Percentiles rank a stretch among this genome's conserved stretches.
Evolutionary conservation across 768 basidiomycete species (phyloP).

Genomic region (Lentinus tigrinus): DNA sequence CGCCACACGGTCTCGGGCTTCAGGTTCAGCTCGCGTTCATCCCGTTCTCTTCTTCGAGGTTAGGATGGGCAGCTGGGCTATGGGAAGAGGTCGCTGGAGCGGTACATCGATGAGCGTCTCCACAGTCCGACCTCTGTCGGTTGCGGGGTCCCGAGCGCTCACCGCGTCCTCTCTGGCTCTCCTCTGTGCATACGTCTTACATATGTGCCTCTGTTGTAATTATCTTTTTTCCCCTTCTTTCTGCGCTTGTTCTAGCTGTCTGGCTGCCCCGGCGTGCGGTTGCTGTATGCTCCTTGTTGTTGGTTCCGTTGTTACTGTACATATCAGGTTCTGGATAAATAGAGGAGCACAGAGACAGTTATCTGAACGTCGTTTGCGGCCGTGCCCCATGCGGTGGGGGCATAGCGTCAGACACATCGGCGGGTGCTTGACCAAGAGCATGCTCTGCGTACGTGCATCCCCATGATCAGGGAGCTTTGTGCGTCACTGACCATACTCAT

Average conservation of each 20-base stretch:
- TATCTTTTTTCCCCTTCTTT: background rate
- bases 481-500: too few species aligned
- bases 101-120: background rate
- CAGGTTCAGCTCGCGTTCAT: too few species aligned
- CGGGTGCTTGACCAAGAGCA: too few species aligned
- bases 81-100: background rate
- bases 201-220: constrained; percentile 23
- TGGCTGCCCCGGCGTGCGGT: background rate
- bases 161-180: background rate
- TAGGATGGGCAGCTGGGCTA: background rate
- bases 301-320: background rate
- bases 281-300: background rate
- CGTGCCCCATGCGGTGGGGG: too few species aligned
- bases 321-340: background rate
- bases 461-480: too few species aligned
- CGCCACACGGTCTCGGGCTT: background rate
- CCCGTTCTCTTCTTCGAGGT: too few species aligned
- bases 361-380: too few species aligned
- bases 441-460: too few species aligned
- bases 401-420: too few species aligned
- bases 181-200: constrained; percentile 20
- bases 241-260: background rate
- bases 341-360: background rate
- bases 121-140: too few species aligned
- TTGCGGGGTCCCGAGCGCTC: background rate